These are phyloP conservation scores for Neonectria magnoliae DNA, from an alignment of 2,329 filamentous ascomycete genomes.

Conservation along the genomic window DNA sequence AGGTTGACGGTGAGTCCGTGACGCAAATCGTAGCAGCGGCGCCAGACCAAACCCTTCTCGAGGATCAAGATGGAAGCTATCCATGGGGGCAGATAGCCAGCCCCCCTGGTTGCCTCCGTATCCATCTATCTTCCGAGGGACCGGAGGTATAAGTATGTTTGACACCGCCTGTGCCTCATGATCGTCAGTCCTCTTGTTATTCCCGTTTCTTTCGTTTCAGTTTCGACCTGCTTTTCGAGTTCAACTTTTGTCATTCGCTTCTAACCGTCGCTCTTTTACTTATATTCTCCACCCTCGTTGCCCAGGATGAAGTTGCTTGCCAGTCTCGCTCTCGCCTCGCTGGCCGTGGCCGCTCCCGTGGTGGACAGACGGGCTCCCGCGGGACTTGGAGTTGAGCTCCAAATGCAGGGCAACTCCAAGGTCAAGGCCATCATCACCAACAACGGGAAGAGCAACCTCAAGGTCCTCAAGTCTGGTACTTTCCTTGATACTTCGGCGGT, in stretches of 20 bases:
- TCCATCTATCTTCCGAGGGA: background rate
- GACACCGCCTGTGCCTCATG: conserved; percentile 18
- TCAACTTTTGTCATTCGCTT: conserved; percentile 15
- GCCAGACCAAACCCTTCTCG: background rate
- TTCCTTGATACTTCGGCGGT: conserved; percentile 63
- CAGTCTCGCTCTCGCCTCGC: conserved; percentile 40
- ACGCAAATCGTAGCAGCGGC: background rate
- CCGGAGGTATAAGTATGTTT: conserved; percentile 22
- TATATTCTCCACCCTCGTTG: conserved; percentile 25
- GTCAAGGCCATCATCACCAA: conserved; percentile 65
- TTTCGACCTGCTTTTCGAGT: conserved; percentile 13
- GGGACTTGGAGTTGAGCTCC: conserved; percentile 57
- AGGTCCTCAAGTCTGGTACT: conserved; percentile 63
- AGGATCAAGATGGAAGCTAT: conserved; percentile 7
- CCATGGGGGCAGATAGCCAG: conserved; percentile 5
- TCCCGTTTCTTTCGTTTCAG: conserved; percentile 14
- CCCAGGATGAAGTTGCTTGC: conserved; percentile 42
- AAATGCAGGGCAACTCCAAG: conserved; percentile 61
- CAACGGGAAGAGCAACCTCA: conserved; percentile 59
- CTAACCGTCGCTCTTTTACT: conserved; percentile 29
- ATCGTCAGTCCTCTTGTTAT: conserved; percentile 6
- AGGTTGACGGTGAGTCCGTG: background rate
- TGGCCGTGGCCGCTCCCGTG: conserved; percentile 39
- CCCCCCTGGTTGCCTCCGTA: conserved; percentile 1
- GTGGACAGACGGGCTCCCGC: conserved; percentile 48